Percentiles rank a stretch among this genome's conserved stretches.
Conservation (phyloP, 106 monocot genomes). For the Dendrobium catenatum region DNA sequence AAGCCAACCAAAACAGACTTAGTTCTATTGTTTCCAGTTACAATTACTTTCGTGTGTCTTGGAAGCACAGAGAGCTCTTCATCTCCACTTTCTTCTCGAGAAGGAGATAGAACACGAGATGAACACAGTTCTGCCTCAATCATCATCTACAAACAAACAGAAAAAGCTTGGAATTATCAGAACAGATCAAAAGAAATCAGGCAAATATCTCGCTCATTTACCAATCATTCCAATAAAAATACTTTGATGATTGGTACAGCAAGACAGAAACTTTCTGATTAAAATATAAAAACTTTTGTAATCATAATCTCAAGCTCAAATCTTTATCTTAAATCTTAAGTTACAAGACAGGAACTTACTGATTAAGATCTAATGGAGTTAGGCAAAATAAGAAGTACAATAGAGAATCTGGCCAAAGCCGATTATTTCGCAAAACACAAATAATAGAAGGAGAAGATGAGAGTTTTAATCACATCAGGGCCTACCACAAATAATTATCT, state of each 20-base stretch:
- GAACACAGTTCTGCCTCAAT: constrained; percentile 63
- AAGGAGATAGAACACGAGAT: constrained; percentile 32
- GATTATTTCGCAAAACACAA: no score
- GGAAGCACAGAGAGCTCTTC: constrained; percentile 85
- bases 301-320: no score
- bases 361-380: not conserved
- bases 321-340: no score
- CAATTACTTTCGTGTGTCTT: constrained; percentile 85
- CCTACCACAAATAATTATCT: not conserved
- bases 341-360: not conserved
- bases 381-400: not conserved
- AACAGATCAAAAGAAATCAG: not conserved
- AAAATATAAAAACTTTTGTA: not conserved
- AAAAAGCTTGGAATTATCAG: not conserved
- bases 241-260: not conserved
- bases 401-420: no score
- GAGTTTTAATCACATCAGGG: not conserved
- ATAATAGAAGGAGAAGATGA: no score
- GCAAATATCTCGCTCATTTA: not conserved
- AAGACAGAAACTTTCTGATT: not conserved
- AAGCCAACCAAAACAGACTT: constrained; percentile 86
- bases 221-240: not conserved
- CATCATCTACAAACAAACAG: constrained; percentile 5
- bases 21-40: constrained; percentile 84
- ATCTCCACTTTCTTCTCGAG: constrained; percentile 73